Conservation (phyloP, 352 stramenopile genomes). For the Phytophthora idaei region DNA sequence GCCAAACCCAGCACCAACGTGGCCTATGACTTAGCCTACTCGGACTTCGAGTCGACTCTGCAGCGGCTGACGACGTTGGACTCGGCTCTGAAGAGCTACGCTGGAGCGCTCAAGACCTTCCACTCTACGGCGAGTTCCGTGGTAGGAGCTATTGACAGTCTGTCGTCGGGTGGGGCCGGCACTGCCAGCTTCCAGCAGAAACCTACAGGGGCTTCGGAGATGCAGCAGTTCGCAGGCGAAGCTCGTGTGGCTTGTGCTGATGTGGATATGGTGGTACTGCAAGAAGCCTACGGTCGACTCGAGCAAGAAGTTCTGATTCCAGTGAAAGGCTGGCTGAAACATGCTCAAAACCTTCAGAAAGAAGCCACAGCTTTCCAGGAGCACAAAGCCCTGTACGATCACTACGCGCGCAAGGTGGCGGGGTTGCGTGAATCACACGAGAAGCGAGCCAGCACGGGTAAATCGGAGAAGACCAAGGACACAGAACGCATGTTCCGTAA, state of each 20-base stretch:
- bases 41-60: conserved; percentile 66
- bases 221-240: conserved; percentile 65
- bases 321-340: conserved; percentile 58
- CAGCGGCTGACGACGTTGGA: conserved; percentile 55
- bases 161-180: conserved; percentile 37
- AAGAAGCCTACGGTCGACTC: conserved; percentile 55
- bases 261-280: conserved; percentile 62
- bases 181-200: conserved; percentile 29
- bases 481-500: conserved; percentile 84
- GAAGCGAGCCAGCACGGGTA: conserved; percentile 55
- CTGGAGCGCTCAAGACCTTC: conserved; percentile 62
- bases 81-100: conserved; percentile 56
- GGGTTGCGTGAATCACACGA: conserved; percentile 65
- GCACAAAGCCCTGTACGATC: conserved; percentile 75
- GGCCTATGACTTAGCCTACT: conserved; percentile 68
- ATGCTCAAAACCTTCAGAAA: conserved; percentile 48
- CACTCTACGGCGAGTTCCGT: conserved; percentile 63
- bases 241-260: conserved; percentile 65
- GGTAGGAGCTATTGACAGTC: conserved; percentile 54
- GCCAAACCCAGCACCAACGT: conserved; percentile 82
- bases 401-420: conserved; percentile 82
- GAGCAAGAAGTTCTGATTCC: conserved; percentile 71
- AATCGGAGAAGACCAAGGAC: conserved; percentile 74
- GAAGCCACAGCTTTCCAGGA: conserved; percentile 60
- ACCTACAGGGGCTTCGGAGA: conserved; percentile 52